Percentiles rank a stretch among this genome's conserved stretches.
Evolutionary conservation across 371 early-diverging fungal species (phyloP).

Genomic region (Mortierella sp.): DNA sequence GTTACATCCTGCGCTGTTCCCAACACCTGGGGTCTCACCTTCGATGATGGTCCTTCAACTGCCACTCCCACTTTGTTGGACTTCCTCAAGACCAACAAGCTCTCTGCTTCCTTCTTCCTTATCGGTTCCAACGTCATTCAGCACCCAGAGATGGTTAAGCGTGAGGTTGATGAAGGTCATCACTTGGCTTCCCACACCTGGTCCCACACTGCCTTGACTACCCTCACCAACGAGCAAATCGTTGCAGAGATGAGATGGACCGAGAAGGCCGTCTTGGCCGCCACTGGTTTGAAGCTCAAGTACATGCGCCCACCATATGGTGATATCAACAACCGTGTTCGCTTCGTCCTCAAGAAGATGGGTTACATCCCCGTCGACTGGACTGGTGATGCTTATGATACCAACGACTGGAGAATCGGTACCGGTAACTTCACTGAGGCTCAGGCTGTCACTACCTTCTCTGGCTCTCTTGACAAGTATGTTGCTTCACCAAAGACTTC

Average conservation of each 20-base stretch:
- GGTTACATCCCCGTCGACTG: conserved; percentile 65
- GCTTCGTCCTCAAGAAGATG: conserved; percentile 67
- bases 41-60: conserved; percentile 73
- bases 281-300: conserved; percentile 67
- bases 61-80: conserved; percentile 63
- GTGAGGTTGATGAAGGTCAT: conserved; percentile 57
- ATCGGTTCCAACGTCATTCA: conserved; percentile 69
- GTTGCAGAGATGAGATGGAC: conserved; percentile 82
- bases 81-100: conserved; percentile 62
- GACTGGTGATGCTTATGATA: conserved; percentile 56
- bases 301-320: conserved; percentile 75
- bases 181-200: conserved; percentile 63
- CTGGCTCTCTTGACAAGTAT: conserved; percentile 27
- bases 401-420: conserved; percentile 57
- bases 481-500: conserved; percentile 27
- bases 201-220: conserved; percentile 75
- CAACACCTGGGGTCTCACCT: conserved; percentile 71
- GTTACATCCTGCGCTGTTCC: conserved; percentile 37
- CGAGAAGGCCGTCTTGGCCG: conserved; percentile 72
- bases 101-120: conserved; percentile 74
- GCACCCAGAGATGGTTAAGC: conserved; percentile 64
- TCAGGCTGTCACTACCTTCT: conserved; percentile 21
- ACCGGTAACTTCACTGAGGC: conserved; percentile 5
- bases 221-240: conserved; percentile 72
- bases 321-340: conserved; percentile 78